phyloP scores from a whole-genome alignment of 495 filamentous ascomycete species.

The Podospora pseudopauciseta region DNA sequence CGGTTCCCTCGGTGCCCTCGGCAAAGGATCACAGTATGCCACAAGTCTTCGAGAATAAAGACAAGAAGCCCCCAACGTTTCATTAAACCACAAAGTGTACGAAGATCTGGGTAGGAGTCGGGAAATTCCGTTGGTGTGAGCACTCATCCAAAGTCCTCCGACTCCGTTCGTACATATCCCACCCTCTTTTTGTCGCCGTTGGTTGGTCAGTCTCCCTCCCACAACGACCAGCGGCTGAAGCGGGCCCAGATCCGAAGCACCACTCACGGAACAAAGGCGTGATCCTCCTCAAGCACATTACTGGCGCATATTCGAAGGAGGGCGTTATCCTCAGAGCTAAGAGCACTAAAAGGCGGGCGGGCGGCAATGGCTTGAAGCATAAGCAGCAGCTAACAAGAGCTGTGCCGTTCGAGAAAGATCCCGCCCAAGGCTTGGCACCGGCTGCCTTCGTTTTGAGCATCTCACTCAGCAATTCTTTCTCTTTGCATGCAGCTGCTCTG shows the following conservation, averaged over 20 bases:
- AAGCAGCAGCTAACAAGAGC: not conserved
- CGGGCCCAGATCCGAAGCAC: not conserved
- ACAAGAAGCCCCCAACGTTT: not conserved
- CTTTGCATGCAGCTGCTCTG: not conserved
- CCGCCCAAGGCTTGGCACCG: not conserved
- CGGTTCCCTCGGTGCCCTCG: not conserved
- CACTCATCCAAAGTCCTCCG: not conserved
- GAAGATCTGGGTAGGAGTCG: not conserved
- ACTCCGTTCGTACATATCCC: not conserved
- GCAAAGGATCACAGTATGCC: not conserved
- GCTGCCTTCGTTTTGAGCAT: not conserved
- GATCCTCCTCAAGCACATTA: not conserved
- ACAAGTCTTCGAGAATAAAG: not conserved
- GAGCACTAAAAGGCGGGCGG: not conserved
- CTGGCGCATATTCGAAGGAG: not conserved
- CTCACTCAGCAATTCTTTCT: not conserved
- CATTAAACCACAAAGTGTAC: not conserved
- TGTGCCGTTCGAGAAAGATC: not conserved
- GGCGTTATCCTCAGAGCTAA: not conserved
- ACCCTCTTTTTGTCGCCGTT: not conserved
- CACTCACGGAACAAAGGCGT: not conserved
- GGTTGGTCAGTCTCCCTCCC: not conserved
- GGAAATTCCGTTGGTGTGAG: not conserved
- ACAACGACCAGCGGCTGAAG: not conserved
- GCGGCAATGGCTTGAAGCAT: not conserved